Percentiles rank a stretch among this genome's conserved stretches.
phyloP scores from a whole-genome alignment of 257 asterid species.

The Solanum lycopersicoides region DNA sequence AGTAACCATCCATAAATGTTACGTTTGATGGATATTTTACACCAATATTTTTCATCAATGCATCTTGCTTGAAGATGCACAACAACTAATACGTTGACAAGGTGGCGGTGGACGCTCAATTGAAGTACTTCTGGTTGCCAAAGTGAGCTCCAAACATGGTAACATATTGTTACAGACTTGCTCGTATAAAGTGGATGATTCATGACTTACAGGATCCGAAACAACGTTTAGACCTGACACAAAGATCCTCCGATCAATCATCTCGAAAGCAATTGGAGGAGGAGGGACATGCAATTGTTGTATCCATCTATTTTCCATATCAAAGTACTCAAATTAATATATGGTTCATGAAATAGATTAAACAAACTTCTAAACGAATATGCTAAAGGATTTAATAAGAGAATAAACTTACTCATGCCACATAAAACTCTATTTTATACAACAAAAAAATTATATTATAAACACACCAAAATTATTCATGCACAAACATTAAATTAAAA shows the following conservation, averaged over 20 bases:
- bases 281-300: not conserved
- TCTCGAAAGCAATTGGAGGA: not conserved
- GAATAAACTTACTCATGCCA: too few relatives aligned
- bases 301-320: not conserved
- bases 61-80: not conserved
- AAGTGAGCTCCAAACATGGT: not conserved
- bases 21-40: not conserved
- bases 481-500: too few relatives aligned
- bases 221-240: not conserved
- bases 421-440: too few relatives aligned
- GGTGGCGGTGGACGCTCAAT: not conserved
- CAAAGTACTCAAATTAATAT: not conserved
- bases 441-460: too few relatives aligned
- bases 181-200: not conserved
- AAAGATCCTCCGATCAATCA: not conserved
- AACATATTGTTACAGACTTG: not conserved
- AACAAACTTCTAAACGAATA: too few relatives aligned
- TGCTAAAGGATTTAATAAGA: too few relatives aligned
- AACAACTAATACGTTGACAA: not conserved
- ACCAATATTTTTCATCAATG: not conserved
- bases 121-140: not conserved
- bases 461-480: too few relatives aligned
- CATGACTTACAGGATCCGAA: too few relatives aligned
- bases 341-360: too few relatives aligned
- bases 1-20: not conserved